phyloP scores from a whole-genome alignment of 2,329 filamentous ascomycete species.

The Pseudogymnoascus sp. region DNA sequence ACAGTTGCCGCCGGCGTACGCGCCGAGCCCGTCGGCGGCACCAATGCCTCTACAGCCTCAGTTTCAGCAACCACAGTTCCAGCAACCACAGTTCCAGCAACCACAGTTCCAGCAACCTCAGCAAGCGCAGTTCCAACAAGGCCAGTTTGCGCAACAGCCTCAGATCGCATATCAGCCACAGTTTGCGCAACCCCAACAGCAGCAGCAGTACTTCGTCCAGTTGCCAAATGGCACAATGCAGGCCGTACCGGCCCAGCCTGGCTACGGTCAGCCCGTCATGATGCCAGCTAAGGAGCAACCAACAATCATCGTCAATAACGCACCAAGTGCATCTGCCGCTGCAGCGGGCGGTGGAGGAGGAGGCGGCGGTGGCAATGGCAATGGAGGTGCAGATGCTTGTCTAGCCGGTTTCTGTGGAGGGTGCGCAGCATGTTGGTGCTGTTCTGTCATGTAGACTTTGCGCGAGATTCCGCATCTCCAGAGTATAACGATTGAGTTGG shows the following conservation, averaged over 20 bases:
- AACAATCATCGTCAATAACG: not conserved
- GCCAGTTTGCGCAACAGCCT: not conserved
- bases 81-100: too few species aligned
- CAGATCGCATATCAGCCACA: not conserved
- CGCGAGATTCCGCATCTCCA: slow-evolving; percentile 24
- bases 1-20: not conserved
- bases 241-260: not conserved
- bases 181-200: too few species aligned
- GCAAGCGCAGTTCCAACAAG: not conserved
- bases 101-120: not conserved
- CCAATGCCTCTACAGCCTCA: not conserved
- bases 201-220: slow-evolving; percentile 1
- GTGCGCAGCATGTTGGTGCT: not conserved
- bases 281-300: not conserved
- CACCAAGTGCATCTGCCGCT: not conserved
- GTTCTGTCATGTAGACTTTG: not conserved
- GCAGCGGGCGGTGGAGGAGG: not conserved
- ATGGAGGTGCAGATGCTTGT: not conserved
- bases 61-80: not conserved
- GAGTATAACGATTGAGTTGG: not conserved
- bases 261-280: not conserved
- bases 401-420: not conserved
- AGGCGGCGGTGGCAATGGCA: not conserved
- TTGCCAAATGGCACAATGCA: slow-evolving; percentile 1
- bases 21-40: not conserved